Conservation (phyloP, 139 green algal genomes). For the Picochlorum sp. region DNA sequence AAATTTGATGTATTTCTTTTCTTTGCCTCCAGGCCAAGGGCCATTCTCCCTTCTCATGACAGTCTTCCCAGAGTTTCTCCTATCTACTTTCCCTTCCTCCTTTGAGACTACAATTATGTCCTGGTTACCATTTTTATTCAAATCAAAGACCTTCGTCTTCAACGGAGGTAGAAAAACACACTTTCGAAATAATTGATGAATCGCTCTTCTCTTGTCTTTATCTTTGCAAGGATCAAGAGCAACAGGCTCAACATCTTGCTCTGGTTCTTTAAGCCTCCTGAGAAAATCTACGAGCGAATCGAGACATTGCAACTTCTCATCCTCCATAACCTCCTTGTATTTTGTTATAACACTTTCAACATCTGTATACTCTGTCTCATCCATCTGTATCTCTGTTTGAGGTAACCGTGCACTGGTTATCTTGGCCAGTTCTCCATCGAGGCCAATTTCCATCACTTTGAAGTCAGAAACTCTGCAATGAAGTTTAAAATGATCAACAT, state of each 20-base stretch:
- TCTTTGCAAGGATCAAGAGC: constrained; percentile 17
- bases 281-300: neutral
- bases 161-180: neutral
- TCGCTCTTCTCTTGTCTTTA: constrained; percentile 25
- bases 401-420: constrained; percentile 26
- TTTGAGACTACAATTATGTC: neutral
- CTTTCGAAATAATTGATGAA: constrained; percentile 6
- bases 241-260: constrained; percentile 5
- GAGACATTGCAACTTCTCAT: neutral
- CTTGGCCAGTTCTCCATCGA: constrained; percentile 34
- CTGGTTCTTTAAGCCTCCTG: neutral
- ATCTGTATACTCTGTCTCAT: neutral
- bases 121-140: too few relatives aligned
- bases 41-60: neutral
- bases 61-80: constrained; percentile 7
- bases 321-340: neutral
- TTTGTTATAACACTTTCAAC: neutral
- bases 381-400: neutral
- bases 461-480: constrained; percentile 68
- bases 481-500: neutral
- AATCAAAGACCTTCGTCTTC: too few relatives aligned
- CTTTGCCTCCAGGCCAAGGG: constrained; percentile 31
- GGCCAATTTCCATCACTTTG: constrained; percentile 65
- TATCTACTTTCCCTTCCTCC: neutral
- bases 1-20: constrained; percentile 45